Evolutionary conservation across 768 basidiomycete genomes (phyloP), one percentile per base, ranked within the genome.

Genomic region (Termitomyces sp.): DNA sequence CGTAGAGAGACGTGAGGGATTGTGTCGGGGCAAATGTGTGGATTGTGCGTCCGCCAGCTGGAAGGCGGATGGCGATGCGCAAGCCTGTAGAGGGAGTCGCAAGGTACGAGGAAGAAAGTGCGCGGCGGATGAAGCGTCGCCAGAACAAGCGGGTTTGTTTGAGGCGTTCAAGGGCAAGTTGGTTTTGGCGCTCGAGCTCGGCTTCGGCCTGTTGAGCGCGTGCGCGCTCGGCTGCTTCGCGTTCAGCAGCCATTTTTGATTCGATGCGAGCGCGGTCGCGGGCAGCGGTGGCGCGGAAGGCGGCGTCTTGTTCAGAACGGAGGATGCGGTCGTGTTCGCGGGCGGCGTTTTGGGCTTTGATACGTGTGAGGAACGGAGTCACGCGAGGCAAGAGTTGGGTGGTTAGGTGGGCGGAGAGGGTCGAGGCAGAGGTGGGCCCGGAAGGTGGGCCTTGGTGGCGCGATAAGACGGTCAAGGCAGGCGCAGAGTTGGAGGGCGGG

Each of bases 321-420:
- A 94, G 67, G 20, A 76, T 72, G 13, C 93, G 79, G 20, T 89
- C 84, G 4, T 72, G 73, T 37, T 79, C 78, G 2, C 75, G 73
- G 22, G 63, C 87, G 73, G 67, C 84, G 68, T 75, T 70, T 51
- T 82, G 77, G 0, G 78, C 68, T 16, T 76, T 80, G 55, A 92
- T 75, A 18, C 88, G 82, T 9, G 76, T 73, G 11, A 99, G 82
- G 75, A 87, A 93, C 0, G 95, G 86, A 0, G 70, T 74, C 3
- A 93, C 87, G 22, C 95, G 91, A 0, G 95, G 95, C 1, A 98
- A 73, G 50, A 98, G 80, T 45, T 86, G 81, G 9, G 78, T 78
- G 20, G 80, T 78, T 1, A 98, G 78, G 65, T 95, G 90, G 6
- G 81, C 74, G 8, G 81, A 68, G 20, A 98, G 81, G 0, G 81